Evolutionary conservation across 176 grass and related monocot genomes (phyloP).

Genomic region (Cenchrus purpureus): DNA sequence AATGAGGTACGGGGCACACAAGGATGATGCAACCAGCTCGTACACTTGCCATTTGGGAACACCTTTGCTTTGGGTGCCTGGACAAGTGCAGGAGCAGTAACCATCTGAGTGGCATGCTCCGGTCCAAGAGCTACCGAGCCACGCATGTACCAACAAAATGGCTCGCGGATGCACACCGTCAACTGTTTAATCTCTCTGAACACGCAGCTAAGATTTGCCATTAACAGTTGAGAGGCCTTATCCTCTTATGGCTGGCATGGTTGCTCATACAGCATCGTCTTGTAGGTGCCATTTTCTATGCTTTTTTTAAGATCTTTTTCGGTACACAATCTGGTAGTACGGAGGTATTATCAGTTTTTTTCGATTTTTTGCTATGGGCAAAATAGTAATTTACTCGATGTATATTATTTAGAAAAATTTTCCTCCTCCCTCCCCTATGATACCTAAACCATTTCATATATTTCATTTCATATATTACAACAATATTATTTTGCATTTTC

Average conservation of each 20-base stretch:
- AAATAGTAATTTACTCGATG: too few relatives aligned
- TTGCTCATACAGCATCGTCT: conserved; percentile 1
- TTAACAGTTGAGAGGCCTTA: conserved; percentile 14
- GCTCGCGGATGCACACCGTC: neutral
- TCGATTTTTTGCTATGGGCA: too few relatives aligned
- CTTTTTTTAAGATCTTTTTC: neutral
- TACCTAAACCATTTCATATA: too few relatives aligned
- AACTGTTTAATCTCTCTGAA: conserved; percentile 36
- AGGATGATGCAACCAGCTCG: conserved; percentile 4
- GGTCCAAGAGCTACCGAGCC: conserved; percentile 37
- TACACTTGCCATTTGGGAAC: neutral
- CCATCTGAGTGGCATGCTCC: conserved; percentile 2
- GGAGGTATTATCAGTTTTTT: too few relatives aligned
- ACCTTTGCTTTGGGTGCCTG: neutral
- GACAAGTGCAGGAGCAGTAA: conserved; percentile 8
- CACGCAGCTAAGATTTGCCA: neutral
- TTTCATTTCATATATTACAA: too few relatives aligned
- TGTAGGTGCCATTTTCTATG: neutral
- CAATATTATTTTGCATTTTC: too few relatives aligned
- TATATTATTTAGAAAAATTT: too few relatives aligned
- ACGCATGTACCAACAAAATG: conserved; percentile 44
- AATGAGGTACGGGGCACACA: neutral
- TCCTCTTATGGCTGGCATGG: conserved; percentile 25
- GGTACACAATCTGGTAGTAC: too few relatives aligned
- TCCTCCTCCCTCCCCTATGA: too few relatives aligned